Evolutionary conservation across 164 flowering plant genomes (phyloP), one percentile per base, ranked within the genome.

Genomic region (Houttuynia cordata): DNA sequence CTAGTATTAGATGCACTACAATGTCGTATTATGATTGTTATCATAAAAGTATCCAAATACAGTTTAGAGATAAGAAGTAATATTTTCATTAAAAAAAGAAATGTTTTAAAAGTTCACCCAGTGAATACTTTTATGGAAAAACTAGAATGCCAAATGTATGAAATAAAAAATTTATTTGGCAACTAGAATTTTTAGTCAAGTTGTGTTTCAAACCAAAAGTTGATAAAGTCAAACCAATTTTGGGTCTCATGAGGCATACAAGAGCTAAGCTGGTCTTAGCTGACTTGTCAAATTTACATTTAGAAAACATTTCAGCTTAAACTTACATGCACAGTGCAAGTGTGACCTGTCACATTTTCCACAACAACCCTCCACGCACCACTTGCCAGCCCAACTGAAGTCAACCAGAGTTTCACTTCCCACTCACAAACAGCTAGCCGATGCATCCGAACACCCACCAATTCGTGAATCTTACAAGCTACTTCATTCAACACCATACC

Each of bases 301-400:
- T 12, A 45, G 12, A 54, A 41, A 54, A n/a, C n/a, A n/a, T n/a
- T 24, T 47, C 34, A 63, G 25, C 41, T 21, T 3, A 57, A 18
- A 77, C 96, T 83, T 80, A 94, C 99, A 83, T 94, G 85, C 54
- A 86, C 86, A 50, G 86, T 73, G 74, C 96, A 88, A 66, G 99
- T 94, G 58, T 88, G 97, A 63, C 99, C 99, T 30, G 97, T 91
- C 70, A 88, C 96, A 73, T 88, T 91, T 55, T 85, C 71, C 49
- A 88, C 92, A 49, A 82, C 83, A 61, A 88, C 73, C 68, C 99
- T 87, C 99, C 97, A 91, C 63, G 96, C 85, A 64, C 97, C 97
- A 68, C 81, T 80, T 51, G 93, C 88, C 45, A 64, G 79, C 56
- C 91, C 97, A 57, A 72, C 70, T 57, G 88, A 79, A 45, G 82